Percentiles rank a stretch among this genome's conserved stretches.
phyloP scores from a whole-genome alignment of 2,329 filamentous ascomycete genomes.

The Salinomyces thailandicus region DNA sequence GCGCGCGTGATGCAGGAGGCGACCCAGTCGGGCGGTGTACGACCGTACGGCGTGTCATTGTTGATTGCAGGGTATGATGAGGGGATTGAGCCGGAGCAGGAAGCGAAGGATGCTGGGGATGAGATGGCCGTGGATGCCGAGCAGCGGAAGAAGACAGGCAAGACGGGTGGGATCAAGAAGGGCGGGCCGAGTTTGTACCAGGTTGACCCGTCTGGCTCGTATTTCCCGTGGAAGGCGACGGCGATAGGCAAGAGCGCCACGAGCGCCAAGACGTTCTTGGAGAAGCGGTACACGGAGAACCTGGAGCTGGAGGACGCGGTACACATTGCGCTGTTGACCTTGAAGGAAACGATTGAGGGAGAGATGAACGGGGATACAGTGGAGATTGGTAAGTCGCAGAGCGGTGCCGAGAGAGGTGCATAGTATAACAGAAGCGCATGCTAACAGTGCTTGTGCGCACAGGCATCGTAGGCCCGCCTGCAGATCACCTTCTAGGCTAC shows the following conservation, averaged over 20 bases:
- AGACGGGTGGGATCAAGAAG: slow-evolving; percentile 92
- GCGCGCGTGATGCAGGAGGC: slow-evolving; percentile 98
- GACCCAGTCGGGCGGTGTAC: slow-evolving; percentile 92
- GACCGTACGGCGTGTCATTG: slow-evolving; percentile 92
- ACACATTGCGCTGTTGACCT: slow-evolving; percentile 89
- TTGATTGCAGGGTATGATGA: slow-evolving; percentile 97
- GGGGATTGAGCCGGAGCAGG: slow-evolving; percentile 76
- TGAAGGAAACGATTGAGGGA: slow-evolving; percentile 82
- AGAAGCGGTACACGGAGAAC: slow-evolving; percentile 97
- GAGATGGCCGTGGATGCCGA: slow-evolving; percentile 37
- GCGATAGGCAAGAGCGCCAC: slow-evolving; percentile 98
- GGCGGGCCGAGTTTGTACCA: slow-evolving; percentile 96
- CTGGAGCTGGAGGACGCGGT: slow-evolving; percentile 96
- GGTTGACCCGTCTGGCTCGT: slow-evolving; percentile 96
- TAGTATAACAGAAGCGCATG: too few species aligned
- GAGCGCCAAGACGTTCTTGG: slow-evolving; percentile 95
- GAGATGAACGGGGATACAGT: slow-evolving; percentile 29
- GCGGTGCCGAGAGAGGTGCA: too few species aligned
- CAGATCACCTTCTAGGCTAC: slow-evolving; percentile 82
- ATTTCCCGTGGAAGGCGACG: slow-evolving; percentile 99
- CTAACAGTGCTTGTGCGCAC: too few species aligned
- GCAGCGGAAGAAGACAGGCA: slow-evolving; percentile 56
- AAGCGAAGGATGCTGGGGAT: slow-evolving; percentile 50
- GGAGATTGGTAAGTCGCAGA: slow-evolving; percentile 49
- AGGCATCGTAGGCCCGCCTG: slow-evolving; percentile 93